phyloP scores from a whole-genome alignment of 2,329 filamentous ascomycete species.

The Xylariaceae sp. region DNA sequence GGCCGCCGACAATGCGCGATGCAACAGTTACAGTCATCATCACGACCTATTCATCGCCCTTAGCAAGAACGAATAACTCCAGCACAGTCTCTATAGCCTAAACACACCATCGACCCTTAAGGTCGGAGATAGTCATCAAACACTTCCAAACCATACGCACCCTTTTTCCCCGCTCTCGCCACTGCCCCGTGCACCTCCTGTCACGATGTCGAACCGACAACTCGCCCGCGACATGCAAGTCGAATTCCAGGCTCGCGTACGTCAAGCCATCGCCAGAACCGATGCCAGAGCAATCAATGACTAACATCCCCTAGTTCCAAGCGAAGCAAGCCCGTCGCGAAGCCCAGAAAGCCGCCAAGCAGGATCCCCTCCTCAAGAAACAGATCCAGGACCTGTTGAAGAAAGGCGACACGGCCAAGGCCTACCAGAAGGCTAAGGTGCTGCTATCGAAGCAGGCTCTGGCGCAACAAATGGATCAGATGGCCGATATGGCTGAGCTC shows the following conservation, averaged over 20 bases:
- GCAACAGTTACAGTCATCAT: neutral
- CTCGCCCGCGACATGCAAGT: slow-evolving; percentile 56
- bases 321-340: slow-evolving; percentile 58
- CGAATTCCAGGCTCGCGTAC: slow-evolving; percentile 56
- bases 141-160: neutral
- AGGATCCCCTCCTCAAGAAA: slow-evolving; percentile 56
- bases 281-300: neutral
- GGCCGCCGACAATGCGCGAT: neutral
- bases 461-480: slow-evolving; percentile 59
- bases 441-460: slow-evolving; percentile 57
- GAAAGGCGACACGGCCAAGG: slow-evolving; percentile 58
- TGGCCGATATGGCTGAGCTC: slow-evolving; percentile 59
- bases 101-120: neutral
- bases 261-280: slow-evolving; percentile 11
- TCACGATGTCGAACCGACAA: slow-evolving; percentile 53
- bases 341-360: slow-evolving; percentile 55
- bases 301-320: slow-evolving; percentile 42
- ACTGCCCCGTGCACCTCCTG: slow-evolving; percentile 1
- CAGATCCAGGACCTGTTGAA: slow-evolving; percentile 59
- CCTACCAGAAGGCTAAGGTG: slow-evolving; percentile 59
- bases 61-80: neutral
- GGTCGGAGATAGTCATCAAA: neutral
- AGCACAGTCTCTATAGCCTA: neutral
- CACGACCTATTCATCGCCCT: neutral
- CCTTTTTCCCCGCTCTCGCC: neutral